Evolutionary conservation across 164 flowering plant species (phyloP).

Genomic region (Saururus chinensis): DNA sequence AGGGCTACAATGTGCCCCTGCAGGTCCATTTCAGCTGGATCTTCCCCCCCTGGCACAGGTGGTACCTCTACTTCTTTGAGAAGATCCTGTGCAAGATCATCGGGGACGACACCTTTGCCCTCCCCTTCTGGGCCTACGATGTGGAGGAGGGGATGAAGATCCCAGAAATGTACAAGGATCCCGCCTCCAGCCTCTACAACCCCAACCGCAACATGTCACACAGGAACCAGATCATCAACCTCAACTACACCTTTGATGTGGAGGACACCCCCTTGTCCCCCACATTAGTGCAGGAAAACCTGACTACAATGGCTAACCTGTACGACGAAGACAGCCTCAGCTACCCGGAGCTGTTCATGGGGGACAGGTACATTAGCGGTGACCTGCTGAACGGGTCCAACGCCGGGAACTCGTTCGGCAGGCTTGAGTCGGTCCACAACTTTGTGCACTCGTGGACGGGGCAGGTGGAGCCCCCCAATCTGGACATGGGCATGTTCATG

Average conservation of each 20-base stretch:
- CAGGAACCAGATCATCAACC: not conserved
- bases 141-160: slow-evolving; percentile 4
- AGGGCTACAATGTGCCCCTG: not conserved
- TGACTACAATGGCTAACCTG: not conserved
- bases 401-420: not conserved
- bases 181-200: slow-evolving; percentile 5
- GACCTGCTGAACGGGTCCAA: not conserved
- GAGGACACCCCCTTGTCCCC: not conserved
- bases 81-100: slow-evolving; percentile 5
- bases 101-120: slow-evolving; percentile 3
- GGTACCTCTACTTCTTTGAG: slow-evolving; percentile 9
- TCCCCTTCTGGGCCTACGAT: slow-evolving; percentile 8
- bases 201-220: slow-evolving; percentile 1
- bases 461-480: not conserved
- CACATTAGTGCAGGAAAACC: not conserved
- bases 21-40: slow-evolving; percentile 11
- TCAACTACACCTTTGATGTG: not conserved
- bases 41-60: slow-evolving; percentile 10
- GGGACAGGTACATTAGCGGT: not conserved
- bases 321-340: not conserved
- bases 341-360: slow-evolving; percentile 7
- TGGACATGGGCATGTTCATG: slow-evolving; percentile 9
- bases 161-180: not conserved
- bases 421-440: slow-evolving; percentile 5
- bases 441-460: slow-evolving; percentile 6